Evolutionary conservation across 768 basidiomycete species (phyloP).

Genomic region (Dioszegia crocea): DNA sequence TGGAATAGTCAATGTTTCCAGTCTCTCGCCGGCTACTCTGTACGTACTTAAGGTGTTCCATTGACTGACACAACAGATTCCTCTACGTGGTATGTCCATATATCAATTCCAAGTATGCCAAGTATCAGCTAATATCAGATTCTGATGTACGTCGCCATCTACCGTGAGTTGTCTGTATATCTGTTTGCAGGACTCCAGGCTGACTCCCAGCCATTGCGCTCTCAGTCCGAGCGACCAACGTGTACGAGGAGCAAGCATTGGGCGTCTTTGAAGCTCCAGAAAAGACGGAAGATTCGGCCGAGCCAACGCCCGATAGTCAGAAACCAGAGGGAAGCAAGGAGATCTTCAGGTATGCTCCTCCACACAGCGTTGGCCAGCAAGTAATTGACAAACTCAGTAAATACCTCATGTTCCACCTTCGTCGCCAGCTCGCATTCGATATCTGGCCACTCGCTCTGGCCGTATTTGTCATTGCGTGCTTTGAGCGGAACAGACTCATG

Average conservation of each 20-base stretch:
- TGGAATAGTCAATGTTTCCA: conserved; percentile 29
- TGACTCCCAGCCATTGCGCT: conserved; percentile 28
- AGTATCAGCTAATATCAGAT: conserved; percentile 15
- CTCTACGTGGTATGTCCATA: conserved; percentile 25
- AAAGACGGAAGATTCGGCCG: background rate
- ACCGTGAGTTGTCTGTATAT: conserved; percentile 23
- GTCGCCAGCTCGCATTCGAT: conserved; percentile 43
- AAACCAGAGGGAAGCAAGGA: background rate
- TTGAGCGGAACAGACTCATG: conserved; percentile 37
- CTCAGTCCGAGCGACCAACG: conserved; percentile 44
- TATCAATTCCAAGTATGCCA: background rate
- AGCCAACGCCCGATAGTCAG: background rate
- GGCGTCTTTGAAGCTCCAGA: conserved; percentile 17
- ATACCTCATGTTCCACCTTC: conserved; percentile 40
- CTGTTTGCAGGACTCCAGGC: background rate
- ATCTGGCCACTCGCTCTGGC: conserved; percentile 43
- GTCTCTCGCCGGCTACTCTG: conserved; percentile 38
- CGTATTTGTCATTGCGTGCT: conserved; percentile 34
- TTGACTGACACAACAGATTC: conserved; percentile 13
- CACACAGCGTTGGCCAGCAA: too few relatives aligned
- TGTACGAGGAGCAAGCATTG: conserved; percentile 45
- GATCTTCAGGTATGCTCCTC: conserved; percentile 3
- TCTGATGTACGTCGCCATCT: conserved; percentile 45
- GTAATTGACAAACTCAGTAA: conserved; percentile 23
- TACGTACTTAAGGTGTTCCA: conserved; percentile 8